Evolutionary conservation across 1,284 basidiomycete genomes (phyloP).

Genomic region (Ustilago loliicola): DNA sequence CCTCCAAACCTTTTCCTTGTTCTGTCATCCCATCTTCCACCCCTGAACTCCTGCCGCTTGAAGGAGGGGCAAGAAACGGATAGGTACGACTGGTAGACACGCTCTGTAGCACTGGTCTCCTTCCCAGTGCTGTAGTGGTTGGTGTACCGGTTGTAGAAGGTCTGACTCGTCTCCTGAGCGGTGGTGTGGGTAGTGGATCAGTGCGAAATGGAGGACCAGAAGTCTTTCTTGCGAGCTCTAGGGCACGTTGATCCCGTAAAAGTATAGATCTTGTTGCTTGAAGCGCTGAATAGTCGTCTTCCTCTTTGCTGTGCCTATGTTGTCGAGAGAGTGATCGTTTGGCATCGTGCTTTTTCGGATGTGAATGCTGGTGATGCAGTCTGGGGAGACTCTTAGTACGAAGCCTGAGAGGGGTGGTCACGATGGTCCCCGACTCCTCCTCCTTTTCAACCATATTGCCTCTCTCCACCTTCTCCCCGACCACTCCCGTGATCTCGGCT

Average conservation of each 20-base stretch:
- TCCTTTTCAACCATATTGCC: no score
- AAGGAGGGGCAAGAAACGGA: neutral
- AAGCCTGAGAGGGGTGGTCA: neutral
- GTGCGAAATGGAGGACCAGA: slow-evolving; percentile 1
- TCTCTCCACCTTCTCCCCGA: neutral
- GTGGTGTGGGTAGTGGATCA: neutral
- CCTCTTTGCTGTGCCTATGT: neutral
- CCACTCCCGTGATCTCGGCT: no score
- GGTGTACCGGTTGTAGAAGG: neutral
- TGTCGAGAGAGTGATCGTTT: neutral
- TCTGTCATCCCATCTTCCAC: neutral
- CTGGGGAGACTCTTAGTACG: neutral
- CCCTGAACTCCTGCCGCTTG: neutral
- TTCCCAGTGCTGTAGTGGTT: neutral
- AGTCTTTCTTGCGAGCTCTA: slow-evolving; percentile 11
- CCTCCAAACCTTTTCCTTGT: neutral
- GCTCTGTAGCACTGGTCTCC: no score
- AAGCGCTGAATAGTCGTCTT: neutral
- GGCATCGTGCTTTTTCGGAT: neutral
- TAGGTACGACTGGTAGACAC: neutral
- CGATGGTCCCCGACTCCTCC: neutral
- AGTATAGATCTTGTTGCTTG: slow-evolving; percentile 16
- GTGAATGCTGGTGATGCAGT: no score
- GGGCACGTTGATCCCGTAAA: slow-evolving; percentile 14
- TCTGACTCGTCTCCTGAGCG: neutral